Conservation (phyloP, 805 yeast species). For the Saturnispora sekii region DNA sequence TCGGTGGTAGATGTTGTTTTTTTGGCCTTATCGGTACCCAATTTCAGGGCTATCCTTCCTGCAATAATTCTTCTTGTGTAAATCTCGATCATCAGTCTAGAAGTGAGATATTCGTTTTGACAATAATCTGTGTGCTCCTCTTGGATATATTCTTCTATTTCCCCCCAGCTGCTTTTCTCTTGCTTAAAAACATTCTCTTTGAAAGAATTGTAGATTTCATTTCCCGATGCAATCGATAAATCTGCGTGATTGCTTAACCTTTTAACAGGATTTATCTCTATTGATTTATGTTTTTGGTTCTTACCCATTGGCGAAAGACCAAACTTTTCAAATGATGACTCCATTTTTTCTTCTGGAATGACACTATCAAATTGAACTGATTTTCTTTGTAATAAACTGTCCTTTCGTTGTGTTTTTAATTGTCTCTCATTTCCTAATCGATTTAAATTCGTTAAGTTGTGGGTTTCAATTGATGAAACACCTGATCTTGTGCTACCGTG, state of each 20-base stretch:
- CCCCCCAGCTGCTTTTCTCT: constrained; percentile 13
- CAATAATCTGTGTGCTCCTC: constrained; percentile 15
- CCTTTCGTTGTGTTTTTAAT: constrained; percentile 7
- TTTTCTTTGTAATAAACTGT: constrained; percentile 1
- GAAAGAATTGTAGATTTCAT: constrained; percentile 17
- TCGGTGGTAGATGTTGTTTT: constrained; percentile 8
- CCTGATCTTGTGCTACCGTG: constrained; percentile 4
- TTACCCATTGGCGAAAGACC: neutral
- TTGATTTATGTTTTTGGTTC: neutral
- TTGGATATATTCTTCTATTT: constrained; percentile 11
- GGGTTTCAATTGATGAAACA: constrained; percentile 8
- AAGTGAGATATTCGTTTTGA: constrained; percentile 18
- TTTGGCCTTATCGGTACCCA: constrained; percentile 19
- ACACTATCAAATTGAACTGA: neutral
- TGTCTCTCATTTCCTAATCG: constrained; percentile 1
- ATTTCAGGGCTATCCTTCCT: constrained; percentile 21
- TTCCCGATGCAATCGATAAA: constrained; percentile 21
- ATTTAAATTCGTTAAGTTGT: constrained; percentile 1
- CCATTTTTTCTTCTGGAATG: constrained; percentile 3
- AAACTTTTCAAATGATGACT: constrained; percentile 4
- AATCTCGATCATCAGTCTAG: constrained; percentile 23
- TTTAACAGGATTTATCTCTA: constrained; percentile 2
- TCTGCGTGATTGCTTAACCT: constrained; percentile 20
- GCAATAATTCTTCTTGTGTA: constrained; percentile 26
- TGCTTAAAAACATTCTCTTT: constrained; percentile 14